Evolutionary conservation across 169 alveolate genomes (phyloP).

Genomic region (Perkinsus marinus): DNA sequence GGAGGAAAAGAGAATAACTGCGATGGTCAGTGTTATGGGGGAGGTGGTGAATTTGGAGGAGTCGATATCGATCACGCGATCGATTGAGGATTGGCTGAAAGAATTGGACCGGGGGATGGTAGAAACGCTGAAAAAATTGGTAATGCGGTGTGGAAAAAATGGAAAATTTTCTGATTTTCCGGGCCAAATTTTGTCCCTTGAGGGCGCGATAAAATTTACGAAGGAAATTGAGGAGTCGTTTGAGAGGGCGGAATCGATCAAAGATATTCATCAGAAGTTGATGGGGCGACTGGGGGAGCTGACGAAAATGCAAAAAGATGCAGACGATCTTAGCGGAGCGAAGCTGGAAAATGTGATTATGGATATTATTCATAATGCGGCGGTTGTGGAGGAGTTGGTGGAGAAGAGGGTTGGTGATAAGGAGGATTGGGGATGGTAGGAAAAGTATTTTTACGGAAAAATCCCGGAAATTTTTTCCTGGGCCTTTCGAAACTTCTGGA

Average conservation of each 20-base stretch:
- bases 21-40: conserved; percentile 53
- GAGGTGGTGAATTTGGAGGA: conserved; percentile 56
- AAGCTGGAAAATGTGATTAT: conserved; percentile 66
- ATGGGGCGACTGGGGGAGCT: conserved; percentile 44
- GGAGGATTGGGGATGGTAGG: conserved; percentile 68
- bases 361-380: conserved; percentile 73
- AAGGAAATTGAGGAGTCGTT: conserved; percentile 46
- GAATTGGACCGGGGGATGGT: conserved; percentile 66
- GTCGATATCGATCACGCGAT: conserved; percentile 62
- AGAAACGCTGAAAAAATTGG: conserved; percentile 37
- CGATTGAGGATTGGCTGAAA: conserved; percentile 73
- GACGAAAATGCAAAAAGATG: conserved; percentile 51
- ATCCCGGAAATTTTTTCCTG: neutral
- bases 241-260: conserved; percentile 37
- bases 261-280: conserved; percentile 37
- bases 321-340: conserved; percentile 51
- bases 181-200: conserved; percentile 57
- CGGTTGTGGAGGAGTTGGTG: conserved; percentile 54
- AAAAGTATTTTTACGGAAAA: conserved; percentile 38
- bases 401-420: conserved; percentile 28
- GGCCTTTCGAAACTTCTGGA: too few relatives aligned
- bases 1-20: conserved; percentile 40
- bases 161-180: conserved; percentile 57
- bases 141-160: conserved; percentile 18
- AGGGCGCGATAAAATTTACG: conserved; percentile 64